phyloP scores from a whole-genome alignment of 345 rosid genomes.

The Syzygium aqueum region DNA sequence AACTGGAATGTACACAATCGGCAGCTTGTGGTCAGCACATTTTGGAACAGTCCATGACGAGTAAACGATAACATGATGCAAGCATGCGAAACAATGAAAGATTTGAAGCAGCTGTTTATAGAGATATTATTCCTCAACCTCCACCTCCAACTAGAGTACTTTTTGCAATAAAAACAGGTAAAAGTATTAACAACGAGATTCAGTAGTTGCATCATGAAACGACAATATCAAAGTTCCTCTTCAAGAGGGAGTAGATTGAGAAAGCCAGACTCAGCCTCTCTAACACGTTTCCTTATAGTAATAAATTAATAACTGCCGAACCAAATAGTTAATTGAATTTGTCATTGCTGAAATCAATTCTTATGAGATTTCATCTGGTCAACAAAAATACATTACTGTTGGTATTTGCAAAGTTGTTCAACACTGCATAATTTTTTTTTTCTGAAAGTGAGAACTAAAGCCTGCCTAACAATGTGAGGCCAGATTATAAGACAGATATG shows the following conservation, averaged over 20 bases:
- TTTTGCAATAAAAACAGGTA: neutral
- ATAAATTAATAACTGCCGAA: neutral
- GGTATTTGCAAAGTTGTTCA: neutral
- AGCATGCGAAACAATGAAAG: neutral
- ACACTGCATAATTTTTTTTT: neutral
- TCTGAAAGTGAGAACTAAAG: neutral
- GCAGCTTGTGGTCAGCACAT: neutral
- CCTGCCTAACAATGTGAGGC: neutral
- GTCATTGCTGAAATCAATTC: neutral
- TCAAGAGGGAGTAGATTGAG: neutral
- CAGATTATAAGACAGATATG: neutral
- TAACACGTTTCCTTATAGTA: neutral
- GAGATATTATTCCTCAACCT: neutral
- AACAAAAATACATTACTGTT: neutral
- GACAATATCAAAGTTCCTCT: neutral
- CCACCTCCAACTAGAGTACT: neutral
- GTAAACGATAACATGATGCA: neutral
- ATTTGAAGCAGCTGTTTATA: neutral
- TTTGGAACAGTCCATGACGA: neutral
- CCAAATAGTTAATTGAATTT: neutral
- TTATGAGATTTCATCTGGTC: neutral
- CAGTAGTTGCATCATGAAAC: neutral
- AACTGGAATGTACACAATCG: neutral
- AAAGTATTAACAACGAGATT: neutral
- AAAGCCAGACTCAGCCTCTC: neutral